phyloP scores from a whole-genome alignment of 1,139 yeast genomes.

The Taphrina pruni region DNA sequence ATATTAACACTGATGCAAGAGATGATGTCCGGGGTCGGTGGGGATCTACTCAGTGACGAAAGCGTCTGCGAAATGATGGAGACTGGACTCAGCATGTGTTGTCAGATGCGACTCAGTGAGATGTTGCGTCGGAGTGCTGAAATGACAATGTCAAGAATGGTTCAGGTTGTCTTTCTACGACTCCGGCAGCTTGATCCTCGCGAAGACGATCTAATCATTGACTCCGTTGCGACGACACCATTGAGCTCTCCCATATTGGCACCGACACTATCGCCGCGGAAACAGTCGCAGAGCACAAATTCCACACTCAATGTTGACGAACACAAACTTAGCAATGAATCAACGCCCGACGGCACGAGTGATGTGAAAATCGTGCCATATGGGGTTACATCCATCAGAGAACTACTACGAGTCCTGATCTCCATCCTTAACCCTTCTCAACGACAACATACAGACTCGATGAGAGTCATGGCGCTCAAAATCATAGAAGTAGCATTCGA shows the following conservation, averaged over 20 bases:
- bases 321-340: slow-evolving; percentile 22
- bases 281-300: slow-evolving; percentile 46
- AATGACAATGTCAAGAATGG: slow-evolving; percentile 74
- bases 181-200: slow-evolving; percentile 53
- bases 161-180: slow-evolving; percentile 69
- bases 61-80: slow-evolving; percentile 87
- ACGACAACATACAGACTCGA: slow-evolving; percentile 82
- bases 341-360: slow-evolving; percentile 27
- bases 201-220: slow-evolving; percentile 23
- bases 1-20: slow-evolving; percentile 77
- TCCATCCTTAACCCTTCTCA: slow-evolving; percentile 85
- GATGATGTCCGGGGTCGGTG: slow-evolving; percentile 68
- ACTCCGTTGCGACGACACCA: slow-evolving; percentile 34
- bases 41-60: slow-evolving; percentile 73
- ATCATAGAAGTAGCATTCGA: slow-evolving; percentile 81
- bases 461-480: slow-evolving; percentile 80
- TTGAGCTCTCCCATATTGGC: slow-evolving; percentile 12
- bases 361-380: slow-evolving; percentile 56
- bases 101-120: slow-evolving; percentile 90
- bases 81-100: slow-evolving; percentile 88
- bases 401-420: slow-evolving; percentile 74
- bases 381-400: slow-evolving; percentile 72
- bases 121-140: slow-evolving; percentile 89
- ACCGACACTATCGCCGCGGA: slow-evolving; percentile 27
- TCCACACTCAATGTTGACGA: slow-evolving; percentile 29